These are phyloP conservation scores for Aspergillus funiculosus DNA, from an alignment of 495 filamentous ascomycete genomes.

Conservation along the genomic window DNA sequence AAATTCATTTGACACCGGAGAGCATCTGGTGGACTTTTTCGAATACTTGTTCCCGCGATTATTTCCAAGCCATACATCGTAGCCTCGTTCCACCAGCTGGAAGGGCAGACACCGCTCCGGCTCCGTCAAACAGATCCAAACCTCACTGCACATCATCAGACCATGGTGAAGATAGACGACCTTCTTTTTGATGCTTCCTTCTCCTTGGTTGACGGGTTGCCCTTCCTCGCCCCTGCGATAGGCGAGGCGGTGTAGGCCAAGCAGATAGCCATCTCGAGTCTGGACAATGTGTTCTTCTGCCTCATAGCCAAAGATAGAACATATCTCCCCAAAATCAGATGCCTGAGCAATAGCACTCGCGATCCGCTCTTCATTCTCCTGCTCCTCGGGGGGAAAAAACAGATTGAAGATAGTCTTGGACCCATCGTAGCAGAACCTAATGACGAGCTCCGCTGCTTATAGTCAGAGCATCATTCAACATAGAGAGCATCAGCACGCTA, in stretches of 20 bases:
- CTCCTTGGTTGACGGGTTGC: slow-evolving; percentile 61
- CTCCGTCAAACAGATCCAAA: slow-evolving; percentile 92
- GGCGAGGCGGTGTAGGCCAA: slow-evolving; percentile 82
- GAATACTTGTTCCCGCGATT: slow-evolving; percentile 98
- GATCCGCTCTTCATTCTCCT: slow-evolving; percentile 40
- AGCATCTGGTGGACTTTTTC: slow-evolving; percentile 74
- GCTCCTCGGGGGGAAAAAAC: slow-evolving; percentile 63
- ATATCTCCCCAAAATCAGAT: slow-evolving; percentile 88
- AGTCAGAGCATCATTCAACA: slow-evolving; percentile 11
- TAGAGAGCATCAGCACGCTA: not conserved
- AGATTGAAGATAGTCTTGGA: slow-evolving; percentile 80
- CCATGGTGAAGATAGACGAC: slow-evolving; percentile 96
- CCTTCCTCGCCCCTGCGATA: slow-evolving; percentile 77
- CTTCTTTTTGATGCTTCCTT: slow-evolving; percentile 66
- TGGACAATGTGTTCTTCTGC: slow-evolving; percentile 95
- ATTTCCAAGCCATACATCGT: slow-evolving; percentile 97
- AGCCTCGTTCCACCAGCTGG: slow-evolving; percentile 81
- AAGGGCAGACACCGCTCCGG: slow-evolving; percentile 82
- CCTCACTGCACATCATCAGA: slow-evolving; percentile 96
- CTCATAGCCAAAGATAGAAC: slow-evolving; percentile 79
- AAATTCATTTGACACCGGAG: slow-evolving; percentile 70
- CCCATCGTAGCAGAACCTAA: slow-evolving; percentile 73
- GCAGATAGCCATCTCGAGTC: slow-evolving; percentile 87
- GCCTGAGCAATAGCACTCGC: slow-evolving; percentile 56
- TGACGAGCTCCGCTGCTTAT: slow-evolving; percentile 61